Conservation (phyloP, 1,139 yeast genomes). For the Casaregolazyma suthepensis region DNA sequence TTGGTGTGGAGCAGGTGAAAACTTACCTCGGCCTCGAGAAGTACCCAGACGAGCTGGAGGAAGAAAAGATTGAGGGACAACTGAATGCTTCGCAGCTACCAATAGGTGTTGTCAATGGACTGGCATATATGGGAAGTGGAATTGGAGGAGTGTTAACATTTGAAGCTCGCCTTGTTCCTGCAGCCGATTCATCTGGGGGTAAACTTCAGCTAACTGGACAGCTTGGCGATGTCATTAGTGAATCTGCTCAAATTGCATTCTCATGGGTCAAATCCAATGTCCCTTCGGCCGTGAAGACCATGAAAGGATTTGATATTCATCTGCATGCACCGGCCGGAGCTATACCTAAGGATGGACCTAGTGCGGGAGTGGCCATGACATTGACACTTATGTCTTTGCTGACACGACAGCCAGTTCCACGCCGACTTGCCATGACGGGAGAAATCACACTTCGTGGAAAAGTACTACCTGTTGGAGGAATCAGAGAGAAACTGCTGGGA, state of each 20-base stretch:
- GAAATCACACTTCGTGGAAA: constrained; percentile 84
- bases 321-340: constrained; percentile 90
- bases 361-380: constrained; percentile 90
- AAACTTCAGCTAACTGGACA: constrained; percentile 72
- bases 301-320: constrained; percentile 59
- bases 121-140: constrained; percentile 84
- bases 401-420: constrained; percentile 59
- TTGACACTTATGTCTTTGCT: constrained; percentile 69
- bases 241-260: constrained; percentile 74
- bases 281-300: constrained; percentile 24
- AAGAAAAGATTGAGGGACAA: constrained; percentile 29
- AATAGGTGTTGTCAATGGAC: constrained; percentile 78
- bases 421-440: constrained; percentile 84
- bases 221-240: constrained; percentile 76
- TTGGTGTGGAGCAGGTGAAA: constrained; percentile 34
- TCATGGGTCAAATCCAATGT: constrained; percentile 63
- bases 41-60: constrained; percentile 34
- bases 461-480: constrained; percentile 85
- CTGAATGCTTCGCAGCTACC: constrained; percentile 13
- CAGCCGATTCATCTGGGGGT: constrained; percentile 27
- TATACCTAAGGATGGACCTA: constrained; percentile 85
- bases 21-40: constrained; percentile 42
- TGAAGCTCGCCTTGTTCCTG: constrained; percentile 66
- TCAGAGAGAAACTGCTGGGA: constrained; percentile 76
- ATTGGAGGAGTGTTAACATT: constrained; percentile 78